Evolutionary conservation across 257 asterid species (phyloP), one percentile per base, ranked within the genome.

Genomic region (Nyctanthes arbortristis): DNA sequence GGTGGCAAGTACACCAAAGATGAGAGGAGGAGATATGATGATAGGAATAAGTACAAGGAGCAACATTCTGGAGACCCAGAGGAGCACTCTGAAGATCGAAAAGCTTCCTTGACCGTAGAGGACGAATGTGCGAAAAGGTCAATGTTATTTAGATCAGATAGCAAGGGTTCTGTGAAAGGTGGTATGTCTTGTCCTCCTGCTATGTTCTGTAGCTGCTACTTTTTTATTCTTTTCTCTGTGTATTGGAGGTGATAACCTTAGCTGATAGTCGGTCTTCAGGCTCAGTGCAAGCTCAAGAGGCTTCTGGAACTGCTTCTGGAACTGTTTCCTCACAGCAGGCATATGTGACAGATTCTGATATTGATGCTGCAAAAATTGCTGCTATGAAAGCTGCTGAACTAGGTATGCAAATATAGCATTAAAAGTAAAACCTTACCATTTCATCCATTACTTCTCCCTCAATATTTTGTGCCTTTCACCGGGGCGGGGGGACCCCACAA

Each of bases 321-420:
- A 67, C 70, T 74, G 87, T 81, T 70, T 60, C 84, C 25, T 79
- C 90, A 39, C 91, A 89, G 81, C 80, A 83, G 79, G 81, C 76
- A 35, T 71, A 35, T 30, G 84, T 86, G 83, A 88, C 84, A 36
- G 96, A 88, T 73, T 85, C 97, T 69, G 97, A 91, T 77, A 84
- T 94, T 57, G 95, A 87, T 80, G 96, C 96, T 68, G 99, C 97
- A 35, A 93, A 85, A 80, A 63, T 87, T 74, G 97, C 96, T 82
- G 99, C 99, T 45, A 82, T 91, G 90, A 94, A 82, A 81, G 99
- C 97, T 65, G 99, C 99, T 74, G 97, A 94, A 80, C 73, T 89
- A 79, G 97, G 99, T 86, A 61, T 7, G 77, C 22, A 43, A 43
- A 14, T 16, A 3, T 43, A 24, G 54, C 24, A 43, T 16, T 43